Conservation (phyloP, 371 early-diverging fungal genomes). For the Mucor saturninus region DNA sequence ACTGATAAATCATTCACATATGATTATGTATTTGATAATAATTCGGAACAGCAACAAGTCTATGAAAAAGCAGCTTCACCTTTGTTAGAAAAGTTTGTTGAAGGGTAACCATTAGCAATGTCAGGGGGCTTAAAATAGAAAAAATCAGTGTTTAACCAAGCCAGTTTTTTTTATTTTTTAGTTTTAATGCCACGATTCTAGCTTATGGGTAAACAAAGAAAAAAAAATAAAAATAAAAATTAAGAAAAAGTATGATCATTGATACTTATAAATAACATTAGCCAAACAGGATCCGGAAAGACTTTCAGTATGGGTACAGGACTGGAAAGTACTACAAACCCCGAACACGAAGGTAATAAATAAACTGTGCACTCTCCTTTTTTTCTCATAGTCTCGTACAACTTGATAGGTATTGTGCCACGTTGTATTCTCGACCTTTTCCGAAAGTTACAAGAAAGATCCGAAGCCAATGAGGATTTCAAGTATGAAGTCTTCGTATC, state of each 20-base stretch:
- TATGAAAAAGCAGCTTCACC: slow-evolving; percentile 73
- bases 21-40: slow-evolving; percentile 81
- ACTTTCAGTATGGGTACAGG: slow-evolving; percentile 58
- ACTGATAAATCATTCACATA: slow-evolving; percentile 78
- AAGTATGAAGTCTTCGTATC: slow-evolving; percentile 73
- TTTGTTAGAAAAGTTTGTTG: slow-evolving; percentile 80
- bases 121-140: not conserved
- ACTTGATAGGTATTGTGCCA: slow-evolving; percentile 81
- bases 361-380: slow-evolving; percentile 5
- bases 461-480: slow-evolving; percentile 48
- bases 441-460: slow-evolving; percentile 38
- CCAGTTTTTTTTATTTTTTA: not conserved
- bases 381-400: slow-evolving; percentile 22
- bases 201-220: slow-evolving; percentile 4
- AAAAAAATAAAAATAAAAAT: not conserved
- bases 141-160: not conserved
- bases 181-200: not conserved
- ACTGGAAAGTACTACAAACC: slow-evolving; percentile 40
- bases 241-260: not conserved
- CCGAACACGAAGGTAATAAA: slow-evolving; percentile 42
- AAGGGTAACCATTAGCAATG: slow-evolving; percentile 66
- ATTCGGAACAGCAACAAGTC: slow-evolving; percentile 67
- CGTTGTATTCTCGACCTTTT: slow-evolving; percentile 79
- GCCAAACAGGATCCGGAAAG: slow-evolving; percentile 53
- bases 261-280: not conserved